Evolutionary conservation across 2,329 filamentous ascomycete species (phyloP), one percentile per base, ranked within the genome.

Genomic region (Emmonsia crescens): DNA sequence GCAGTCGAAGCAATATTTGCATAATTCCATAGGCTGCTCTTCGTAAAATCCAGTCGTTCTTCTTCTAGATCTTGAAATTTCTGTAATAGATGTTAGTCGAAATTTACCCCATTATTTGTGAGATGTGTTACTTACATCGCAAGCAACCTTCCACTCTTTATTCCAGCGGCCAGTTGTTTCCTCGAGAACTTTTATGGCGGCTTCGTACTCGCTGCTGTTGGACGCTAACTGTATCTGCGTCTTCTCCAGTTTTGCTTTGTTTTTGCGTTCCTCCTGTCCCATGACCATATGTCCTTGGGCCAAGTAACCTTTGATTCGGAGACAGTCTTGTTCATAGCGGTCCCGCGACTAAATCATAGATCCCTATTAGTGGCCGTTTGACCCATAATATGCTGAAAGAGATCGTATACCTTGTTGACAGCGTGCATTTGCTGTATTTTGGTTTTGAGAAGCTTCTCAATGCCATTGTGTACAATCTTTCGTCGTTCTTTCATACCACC

Each of bases 221-320:
- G 87, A 86, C 0, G 92, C 92, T 63, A 99, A 83, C 70, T 92
- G 95, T 69, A 96, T 94, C 74, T 99, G 94, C 1, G 94, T 97
- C 82, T 99, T 99, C 75, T 99, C 94, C 51, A 99, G 83, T 76
- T 96, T 97, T 27, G 93, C 92, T 78, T 99, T 99, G 76, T 99
- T 99, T 78, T 96, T 96, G 33, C 94, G 86, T 78, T 99, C 94
- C 74, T 99, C 94, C 69, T 99, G 94, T 16, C 94, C 94, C 94
- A 99, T 99, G 62, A 99, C 94, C 94, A 99, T 99, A 74, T 99
- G 95, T 10, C 94, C 94, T 76, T 99, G 94, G 3, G 95, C 94
- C 4, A 99, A 84, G 72, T 99, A 99, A 46, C 94, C 94, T 76
- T 99, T 99, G 74, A 99, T 97, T 74, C 96, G 94, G 52, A 99